Percentiles rank a stretch among this genome's conserved stretches.
phyloP scores from a whole-genome alignment of 768 basidiomycete species.

The Leucocoprinus leucothites region DNA sequence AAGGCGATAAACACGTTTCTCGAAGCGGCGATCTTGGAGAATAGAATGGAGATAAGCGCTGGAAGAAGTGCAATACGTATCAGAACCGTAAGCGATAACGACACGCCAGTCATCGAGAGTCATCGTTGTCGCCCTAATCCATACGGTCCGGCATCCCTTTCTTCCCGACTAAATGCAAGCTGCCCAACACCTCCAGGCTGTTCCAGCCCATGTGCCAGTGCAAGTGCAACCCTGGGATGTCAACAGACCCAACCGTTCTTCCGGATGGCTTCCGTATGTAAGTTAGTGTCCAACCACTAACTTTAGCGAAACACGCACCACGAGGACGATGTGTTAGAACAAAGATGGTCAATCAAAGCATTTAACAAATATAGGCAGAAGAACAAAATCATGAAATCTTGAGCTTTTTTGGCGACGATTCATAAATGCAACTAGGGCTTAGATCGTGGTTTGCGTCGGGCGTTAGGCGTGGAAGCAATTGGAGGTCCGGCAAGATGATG shows the following conservation, averaged over 20 bases:
- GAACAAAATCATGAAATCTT: too few species aligned
- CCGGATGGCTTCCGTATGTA: not conserved
- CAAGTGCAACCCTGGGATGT: too few species aligned
- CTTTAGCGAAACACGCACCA: not conserved
- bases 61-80: not conserved
- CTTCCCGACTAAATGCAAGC: not conserved
- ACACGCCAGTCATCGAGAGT: not conserved
- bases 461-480: not conserved
- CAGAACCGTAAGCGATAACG: not conserved
- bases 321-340: too few species aligned
- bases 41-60: not conserved
- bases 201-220: not conserved
- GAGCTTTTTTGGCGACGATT: not conserved
- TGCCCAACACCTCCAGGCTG: not conserved
- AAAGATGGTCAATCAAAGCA: too few species aligned
- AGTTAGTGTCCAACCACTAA: too few species aligned
- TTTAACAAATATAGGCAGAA: too few species aligned
- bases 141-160: not conserved
- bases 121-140: not conserved
- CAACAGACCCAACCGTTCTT: not conserved
- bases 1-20: not conserved
- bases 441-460: not conserved
- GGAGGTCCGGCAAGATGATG: not conserved
- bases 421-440: not conserved
- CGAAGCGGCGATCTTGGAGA: not conserved